phyloP scores from a whole-genome alignment of 208 protist genomes.

The Histomonas meleagridis region DNA sequence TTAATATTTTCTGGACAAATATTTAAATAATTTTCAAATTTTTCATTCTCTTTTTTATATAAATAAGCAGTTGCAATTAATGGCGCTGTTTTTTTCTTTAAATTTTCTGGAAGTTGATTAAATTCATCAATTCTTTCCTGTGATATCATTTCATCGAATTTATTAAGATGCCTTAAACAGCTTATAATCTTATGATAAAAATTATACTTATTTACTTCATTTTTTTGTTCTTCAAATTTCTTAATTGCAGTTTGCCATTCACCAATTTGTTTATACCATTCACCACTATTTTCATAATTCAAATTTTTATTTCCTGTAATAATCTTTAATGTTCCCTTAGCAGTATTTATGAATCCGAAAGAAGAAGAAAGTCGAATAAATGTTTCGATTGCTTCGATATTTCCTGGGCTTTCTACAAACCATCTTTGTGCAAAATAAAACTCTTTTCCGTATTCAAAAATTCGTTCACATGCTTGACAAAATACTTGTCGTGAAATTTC shows the following conservation, averaged over 20 bases:
- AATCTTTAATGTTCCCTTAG: background rate
- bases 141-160: constrained; percentile 1
- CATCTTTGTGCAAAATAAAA: background rate
- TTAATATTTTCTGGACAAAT: background rate
- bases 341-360: background rate
- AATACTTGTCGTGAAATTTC: background rate
- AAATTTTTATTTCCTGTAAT: background rate
- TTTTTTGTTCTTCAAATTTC: background rate
- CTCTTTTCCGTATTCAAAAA: background rate
- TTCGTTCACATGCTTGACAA: background rate
- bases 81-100: background rate
- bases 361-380: background rate
- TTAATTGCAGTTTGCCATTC: background rate
- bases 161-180: background rate
- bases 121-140: background rate
- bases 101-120: too few species aligned
- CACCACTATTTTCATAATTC: background rate
- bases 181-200: background rate
- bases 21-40: background rate
- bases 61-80: background rate
- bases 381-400: background rate
- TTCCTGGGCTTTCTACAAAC: background rate
- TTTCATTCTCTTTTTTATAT: background rate
- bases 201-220: background rate
- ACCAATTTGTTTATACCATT: background rate